phyloP scores from a whole-genome alignment of 805 yeast species.

The Cyberlindnera sargentensis region DNA sequence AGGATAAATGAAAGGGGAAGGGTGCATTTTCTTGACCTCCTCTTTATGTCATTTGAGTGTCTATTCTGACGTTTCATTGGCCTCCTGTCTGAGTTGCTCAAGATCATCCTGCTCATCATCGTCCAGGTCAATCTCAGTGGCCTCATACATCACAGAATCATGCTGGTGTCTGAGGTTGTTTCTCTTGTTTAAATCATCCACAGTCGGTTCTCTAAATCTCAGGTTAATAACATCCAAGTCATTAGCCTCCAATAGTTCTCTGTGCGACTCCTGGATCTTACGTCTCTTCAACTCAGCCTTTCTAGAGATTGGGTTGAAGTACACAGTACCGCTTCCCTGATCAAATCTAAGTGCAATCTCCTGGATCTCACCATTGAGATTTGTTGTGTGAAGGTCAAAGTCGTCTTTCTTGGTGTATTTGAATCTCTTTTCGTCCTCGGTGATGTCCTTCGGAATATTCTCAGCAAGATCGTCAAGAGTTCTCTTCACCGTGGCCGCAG shows the following conservation, averaged over 20 bases:
- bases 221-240: conserved; percentile 58
- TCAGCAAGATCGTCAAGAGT: conserved; percentile 44
- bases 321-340: conserved; percentile 49
- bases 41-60: background rate
- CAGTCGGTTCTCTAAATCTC: conserved; percentile 64
- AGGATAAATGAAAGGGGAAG: too few relatives aligned
- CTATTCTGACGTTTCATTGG: background rate
- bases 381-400: conserved; percentile 58
- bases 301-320: conserved; percentile 72
- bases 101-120: conserved; percentile 23
- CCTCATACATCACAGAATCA: conserved; percentile 76
- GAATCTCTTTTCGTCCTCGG: conserved; percentile 32
- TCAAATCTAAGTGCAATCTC: conserved; percentile 66
- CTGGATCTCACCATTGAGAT: conserved; percentile 21
- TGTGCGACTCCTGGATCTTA: conserved; percentile 49
- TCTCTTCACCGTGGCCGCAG: conserved; percentile 32
- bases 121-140: conserved; percentile 33
- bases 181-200: conserved; percentile 58
- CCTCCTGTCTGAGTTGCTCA: conserved; percentile 10
- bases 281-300: conserved; percentile 79
- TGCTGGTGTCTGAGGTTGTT: conserved; percentile 61
- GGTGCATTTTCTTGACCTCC: background rate
- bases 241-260: conserved; percentile 46
- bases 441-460: conserved; percentile 33
- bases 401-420: conserved; percentile 65